Conservation (phyloP, 768 basidiomycete species). For the Lyophyllum atratum region DNA sequence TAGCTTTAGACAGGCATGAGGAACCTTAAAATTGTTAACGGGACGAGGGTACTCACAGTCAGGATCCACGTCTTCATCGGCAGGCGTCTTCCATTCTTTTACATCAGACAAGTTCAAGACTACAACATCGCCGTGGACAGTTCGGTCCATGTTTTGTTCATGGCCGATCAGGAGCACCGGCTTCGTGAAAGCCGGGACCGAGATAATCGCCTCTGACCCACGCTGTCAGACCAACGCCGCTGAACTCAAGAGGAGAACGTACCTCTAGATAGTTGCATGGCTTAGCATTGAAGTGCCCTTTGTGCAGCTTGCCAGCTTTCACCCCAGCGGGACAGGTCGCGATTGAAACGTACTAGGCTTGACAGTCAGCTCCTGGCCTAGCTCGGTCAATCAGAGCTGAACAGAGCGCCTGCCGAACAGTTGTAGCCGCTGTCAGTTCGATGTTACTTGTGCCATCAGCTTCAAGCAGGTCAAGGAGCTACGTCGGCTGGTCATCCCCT, state of each 20-base stretch:
- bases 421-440: constrained; percentile 59
- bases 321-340: not conserved
- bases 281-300: not conserved
- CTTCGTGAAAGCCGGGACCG: constrained; percentile 70
- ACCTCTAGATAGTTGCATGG: constrained; percentile 72
- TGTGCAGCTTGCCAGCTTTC: not conserved
- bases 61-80: constrained; percentile 92
- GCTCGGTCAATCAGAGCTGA: constrained; percentile 55
- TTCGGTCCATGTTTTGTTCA: constrained; percentile 93
- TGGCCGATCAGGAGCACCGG: constrained; percentile 84
- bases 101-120: constrained; percentile 90
- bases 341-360: constrained; percentile 69
- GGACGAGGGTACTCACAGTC: constrained; percentile 55
- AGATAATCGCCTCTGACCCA: constrained; percentile 73
- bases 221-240: not conserved
- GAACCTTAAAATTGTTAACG: not conserved
- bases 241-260: not conserved
- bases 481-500: constrained; percentile 64
- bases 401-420: constrained; percentile 64
- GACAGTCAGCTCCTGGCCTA: not conserved
- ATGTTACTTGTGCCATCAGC: constrained; percentile 62
- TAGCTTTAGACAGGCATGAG: constrained; percentile 44
- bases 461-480: constrained; percentile 82
- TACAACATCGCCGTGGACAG: constrained; percentile 91
- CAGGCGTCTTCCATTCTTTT: constrained; percentile 89